phyloP scores from a whole-genome alignment of 176 grass and related monocot genomes.

The Puccinellia tenuiflora region DNA sequence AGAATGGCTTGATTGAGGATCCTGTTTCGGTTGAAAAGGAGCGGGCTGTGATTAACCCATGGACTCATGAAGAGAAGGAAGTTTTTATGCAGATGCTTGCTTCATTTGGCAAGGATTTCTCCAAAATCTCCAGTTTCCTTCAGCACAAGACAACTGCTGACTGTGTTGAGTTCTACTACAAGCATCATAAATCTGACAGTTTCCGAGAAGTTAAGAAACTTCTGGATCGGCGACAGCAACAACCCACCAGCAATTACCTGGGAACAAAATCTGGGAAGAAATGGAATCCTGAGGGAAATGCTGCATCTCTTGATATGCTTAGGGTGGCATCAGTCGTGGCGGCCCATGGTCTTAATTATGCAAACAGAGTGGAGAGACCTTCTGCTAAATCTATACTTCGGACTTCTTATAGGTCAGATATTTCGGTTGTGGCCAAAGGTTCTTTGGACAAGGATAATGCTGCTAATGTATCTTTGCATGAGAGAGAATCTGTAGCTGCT shows the following conservation, averaged over 20 bases:
- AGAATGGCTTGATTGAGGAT: constrained; percentile 76
- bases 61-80: constrained; percentile 77
- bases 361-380: constrained; percentile 24
- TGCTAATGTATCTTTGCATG: constrained; percentile 37
- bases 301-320: constrained; percentile 64
- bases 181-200: constrained; percentile 94
- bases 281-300: constrained; percentile 61
- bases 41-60: constrained; percentile 64
- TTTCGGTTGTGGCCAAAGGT: constrained; percentile 16
- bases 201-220: constrained; percentile 88
- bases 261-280: constrained; percentile 61
- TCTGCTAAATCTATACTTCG: constrained; percentile 28
- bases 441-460: constrained; percentile 21
- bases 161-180: constrained; percentile 98
- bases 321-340: constrained; percentile 51
- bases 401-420: constrained; percentile 17
- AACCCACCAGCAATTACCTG: constrained; percentile 64
- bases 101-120: constrained; percentile 88
- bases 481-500: constrained; percentile 76
- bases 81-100: constrained; percentile 92
- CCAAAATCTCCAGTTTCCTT: constrained; percentile 76
- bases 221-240: constrained; percentile 62
- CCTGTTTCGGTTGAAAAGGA: constrained; percentile 73
- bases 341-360: constrained; percentile 43
- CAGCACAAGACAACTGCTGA: constrained; percentile 89